phyloP scores from a whole-genome alignment of 2,329 filamentous ascomycete species.

The Venturia oleaginea region DNA sequence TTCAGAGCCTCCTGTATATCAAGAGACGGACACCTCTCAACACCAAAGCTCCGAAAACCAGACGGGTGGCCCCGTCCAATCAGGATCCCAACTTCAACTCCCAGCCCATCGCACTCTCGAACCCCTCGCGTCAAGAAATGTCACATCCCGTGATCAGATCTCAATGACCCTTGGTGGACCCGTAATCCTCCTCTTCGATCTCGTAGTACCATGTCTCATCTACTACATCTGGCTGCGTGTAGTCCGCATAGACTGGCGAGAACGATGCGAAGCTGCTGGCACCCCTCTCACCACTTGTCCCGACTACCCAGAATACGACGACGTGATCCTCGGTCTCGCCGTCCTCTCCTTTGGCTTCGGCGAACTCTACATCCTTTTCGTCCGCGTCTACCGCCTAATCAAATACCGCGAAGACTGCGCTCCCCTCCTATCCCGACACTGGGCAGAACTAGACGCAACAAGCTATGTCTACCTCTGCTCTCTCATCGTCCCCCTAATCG shows the following conservation, averaged over 20 bases:
- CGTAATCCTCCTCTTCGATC: slow-evolving; percentile 24
- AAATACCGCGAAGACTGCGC: slow-evolving; percentile 22
- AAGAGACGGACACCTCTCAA: not conserved
- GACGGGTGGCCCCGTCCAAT: not conserved
- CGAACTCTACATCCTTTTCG: slow-evolving; percentile 25
- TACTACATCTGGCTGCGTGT: slow-evolving; percentile 25
- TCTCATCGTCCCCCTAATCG: slow-evolving; percentile 23
- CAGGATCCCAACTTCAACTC: slow-evolving; percentile 3
- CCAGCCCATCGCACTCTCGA: not conserved
- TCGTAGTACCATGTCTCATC: slow-evolving; percentile 24
- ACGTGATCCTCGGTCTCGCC: slow-evolving; percentile 23
- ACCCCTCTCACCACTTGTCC: not conserved
- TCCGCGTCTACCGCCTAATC: slow-evolving; percentile 21
- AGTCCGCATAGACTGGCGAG: slow-evolving; percentile 15
- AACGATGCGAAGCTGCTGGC: not conserved
- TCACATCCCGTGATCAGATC: slow-evolving; percentile 20
- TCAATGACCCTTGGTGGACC: slow-evolving; percentile 24
- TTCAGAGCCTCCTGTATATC: not conserved
- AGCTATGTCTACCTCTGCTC: slow-evolving; percentile 24
- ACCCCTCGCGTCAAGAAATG: slow-evolving; percentile 20
- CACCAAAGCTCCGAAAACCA: not conserved
- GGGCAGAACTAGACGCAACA: slow-evolving; percentile 25
- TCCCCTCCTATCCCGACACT: slow-evolving; percentile 21
- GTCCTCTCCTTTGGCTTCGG: slow-evolving; percentile 24
- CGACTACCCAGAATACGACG: slow-evolving; percentile 20